Evolutionary conservation across 805 yeast genomes (phyloP).

Genomic region (Teunomyces lycoperdinae): DNA sequence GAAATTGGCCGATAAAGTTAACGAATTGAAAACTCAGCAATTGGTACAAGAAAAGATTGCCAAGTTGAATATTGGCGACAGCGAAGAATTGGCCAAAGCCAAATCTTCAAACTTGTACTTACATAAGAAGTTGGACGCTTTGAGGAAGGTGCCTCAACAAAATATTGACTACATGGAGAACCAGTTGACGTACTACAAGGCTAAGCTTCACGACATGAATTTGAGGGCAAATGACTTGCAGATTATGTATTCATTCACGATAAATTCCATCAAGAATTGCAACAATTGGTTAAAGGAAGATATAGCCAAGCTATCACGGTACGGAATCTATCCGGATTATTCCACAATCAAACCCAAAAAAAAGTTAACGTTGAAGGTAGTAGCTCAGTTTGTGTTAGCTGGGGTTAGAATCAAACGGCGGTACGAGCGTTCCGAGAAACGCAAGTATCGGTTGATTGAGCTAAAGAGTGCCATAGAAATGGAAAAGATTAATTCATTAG

Average conservation of each 20-base stretch:
- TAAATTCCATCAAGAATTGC: constrained; percentile 27
- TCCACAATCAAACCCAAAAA: constrained; percentile 12
- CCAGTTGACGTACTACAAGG: constrained; percentile 45
- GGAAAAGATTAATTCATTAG: constrained; percentile 13
- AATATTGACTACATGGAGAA: constrained; percentile 35
- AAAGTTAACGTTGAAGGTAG: constrained; percentile 25
- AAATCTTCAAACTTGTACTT: constrained; percentile 8
- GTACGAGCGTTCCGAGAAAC: constrained; percentile 22
- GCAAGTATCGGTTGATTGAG: constrained; percentile 23
- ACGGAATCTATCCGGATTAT: constrained; percentile 36
- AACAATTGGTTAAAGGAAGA: constrained; percentile 24
- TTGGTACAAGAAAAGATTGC: constrained; percentile 10
- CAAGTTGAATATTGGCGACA: constrained; percentile 11
- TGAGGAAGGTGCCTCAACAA: constrained; percentile 14
- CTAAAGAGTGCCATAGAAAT: constrained; percentile 31
- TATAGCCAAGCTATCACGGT: constrained; percentile 24
- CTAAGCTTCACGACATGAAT: constrained; percentile 46
- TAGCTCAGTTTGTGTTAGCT: constrained; percentile 40
- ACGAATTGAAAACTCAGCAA: constrained; percentile 11
- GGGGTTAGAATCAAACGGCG: constrained; percentile 32
- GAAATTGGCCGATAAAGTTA: constrained; percentile 27
- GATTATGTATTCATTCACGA: constrained; percentile 31
- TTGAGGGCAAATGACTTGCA: constrained; percentile 32
- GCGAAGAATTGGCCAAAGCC: constrained; percentile 10
- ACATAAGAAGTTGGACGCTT: constrained; percentile 14